Evolutionary conservation across 164 flowering plant species (phyloP).

Genomic region (Platanus orientalis): DNA sequence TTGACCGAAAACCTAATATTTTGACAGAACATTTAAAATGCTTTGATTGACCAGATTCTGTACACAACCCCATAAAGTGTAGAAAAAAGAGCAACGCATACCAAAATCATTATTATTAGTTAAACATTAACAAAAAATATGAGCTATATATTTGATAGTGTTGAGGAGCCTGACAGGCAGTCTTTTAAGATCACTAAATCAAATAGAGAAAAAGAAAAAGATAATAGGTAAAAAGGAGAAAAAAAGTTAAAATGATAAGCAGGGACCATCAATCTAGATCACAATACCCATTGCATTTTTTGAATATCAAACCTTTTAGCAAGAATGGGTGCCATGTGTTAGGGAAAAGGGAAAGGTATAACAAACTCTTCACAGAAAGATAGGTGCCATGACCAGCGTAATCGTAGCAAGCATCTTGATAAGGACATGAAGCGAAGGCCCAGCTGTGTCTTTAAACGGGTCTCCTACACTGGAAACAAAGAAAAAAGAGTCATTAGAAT

Average conservation of each 20-base stretch:
- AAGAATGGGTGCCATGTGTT: neutral
- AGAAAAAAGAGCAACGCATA: too few species aligned
- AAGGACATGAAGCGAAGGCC: slow-evolving; percentile 93
- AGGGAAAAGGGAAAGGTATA: neutral
- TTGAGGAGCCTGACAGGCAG: slow-evolving; percentile 7
- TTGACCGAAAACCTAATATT: too few species aligned
- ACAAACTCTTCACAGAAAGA: slow-evolving; percentile 59
- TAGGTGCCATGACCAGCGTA: slow-evolving; percentile 93
- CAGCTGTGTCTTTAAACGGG: slow-evolving; percentile 99
- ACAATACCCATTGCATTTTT: neutral
- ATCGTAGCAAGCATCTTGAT: slow-evolving; percentile 98
- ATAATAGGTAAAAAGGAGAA: neutral
- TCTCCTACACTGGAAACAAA: slow-evolving; percentile 82
- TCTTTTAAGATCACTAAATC: slow-evolving; percentile 9
- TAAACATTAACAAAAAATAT: neutral
- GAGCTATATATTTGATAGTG: slow-evolving; percentile 3
- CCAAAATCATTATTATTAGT: too few species aligned
- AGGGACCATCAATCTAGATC: neutral
- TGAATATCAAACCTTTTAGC: neutral
- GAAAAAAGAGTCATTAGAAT: neutral
- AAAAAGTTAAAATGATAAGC: neutral
- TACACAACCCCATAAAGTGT: too few species aligned
- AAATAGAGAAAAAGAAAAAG: neutral
- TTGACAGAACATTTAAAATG: too few species aligned
- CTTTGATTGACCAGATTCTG: too few species aligned